A percentile compares a stretch with the other conserved stretches of the same genome.
These are phyloP conservation scores for Fraxinus sp. DNA, from an alignment of 305 asterid genomes.

Conservation along the genomic window DNA sequence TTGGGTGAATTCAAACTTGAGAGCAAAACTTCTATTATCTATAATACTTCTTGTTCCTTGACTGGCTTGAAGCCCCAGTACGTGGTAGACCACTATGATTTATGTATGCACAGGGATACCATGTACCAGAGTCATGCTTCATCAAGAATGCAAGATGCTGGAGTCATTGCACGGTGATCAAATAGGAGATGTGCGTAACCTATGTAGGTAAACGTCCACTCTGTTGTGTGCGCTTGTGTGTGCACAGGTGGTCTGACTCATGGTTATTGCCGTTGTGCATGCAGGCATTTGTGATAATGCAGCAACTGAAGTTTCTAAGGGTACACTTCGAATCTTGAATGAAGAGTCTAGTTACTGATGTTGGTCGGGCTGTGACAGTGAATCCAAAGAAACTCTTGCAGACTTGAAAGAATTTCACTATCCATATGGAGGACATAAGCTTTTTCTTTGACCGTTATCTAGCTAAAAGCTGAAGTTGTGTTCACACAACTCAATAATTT, in stretches of 20 bases:
- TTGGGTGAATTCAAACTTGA: not conserved
- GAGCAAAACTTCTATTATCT: not conserved
- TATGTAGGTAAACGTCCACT: not conserved
- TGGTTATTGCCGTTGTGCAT: not conserved
- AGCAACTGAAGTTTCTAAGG: not conserved
- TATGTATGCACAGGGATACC: not conserved
- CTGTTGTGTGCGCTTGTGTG: not conserved
- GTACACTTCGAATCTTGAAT: not conserved
- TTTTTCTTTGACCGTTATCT: not conserved
- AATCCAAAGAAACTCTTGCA: not conserved
- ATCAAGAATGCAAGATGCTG: not conserved
- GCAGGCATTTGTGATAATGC: not conserved
- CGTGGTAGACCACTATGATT: not conserved
- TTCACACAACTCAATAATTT: no score
- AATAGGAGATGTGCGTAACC: not conserved
- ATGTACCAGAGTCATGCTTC: not conserved
- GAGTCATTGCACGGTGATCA: not conserved
- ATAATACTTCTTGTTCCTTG: not conserved
- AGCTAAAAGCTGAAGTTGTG: not conserved
- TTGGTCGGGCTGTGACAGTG: not conserved
- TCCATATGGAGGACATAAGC: not conserved
- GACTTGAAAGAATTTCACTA: not conserved
- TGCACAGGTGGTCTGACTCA: not conserved
- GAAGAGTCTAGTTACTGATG: not conserved
- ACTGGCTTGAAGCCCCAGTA: not conserved